Conservation (phyloP, 2,329 filamentous ascomycete species). For the Cladophialophora immunda region DNA sequence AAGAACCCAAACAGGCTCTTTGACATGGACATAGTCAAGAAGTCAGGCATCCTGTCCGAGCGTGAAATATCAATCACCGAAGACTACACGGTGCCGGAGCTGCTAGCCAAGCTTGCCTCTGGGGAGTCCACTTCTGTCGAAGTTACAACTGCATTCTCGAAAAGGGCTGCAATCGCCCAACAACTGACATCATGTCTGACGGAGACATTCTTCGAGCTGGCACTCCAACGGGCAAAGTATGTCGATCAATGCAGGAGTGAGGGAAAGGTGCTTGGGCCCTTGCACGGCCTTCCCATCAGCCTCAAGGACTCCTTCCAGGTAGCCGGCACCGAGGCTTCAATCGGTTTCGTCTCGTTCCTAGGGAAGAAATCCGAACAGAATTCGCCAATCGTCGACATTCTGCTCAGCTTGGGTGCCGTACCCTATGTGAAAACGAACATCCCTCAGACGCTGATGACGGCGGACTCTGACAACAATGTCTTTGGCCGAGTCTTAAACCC, state of each 20-base stretch:
- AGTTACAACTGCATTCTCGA: conserved; percentile 42
- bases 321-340: conserved; percentile 39
- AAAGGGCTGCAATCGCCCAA: conserved; percentile 42
- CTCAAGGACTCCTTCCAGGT: conserved; percentile 46
- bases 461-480: conserved; percentile 53
- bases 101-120: conserved; percentile 41
- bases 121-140: conserved; percentile 39
- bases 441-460: conserved; percentile 61
- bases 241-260: conserved; percentile 41
- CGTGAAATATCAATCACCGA: conserved; percentile 60
- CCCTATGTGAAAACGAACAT: conserved; percentile 62
- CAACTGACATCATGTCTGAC: conserved; percentile 44
- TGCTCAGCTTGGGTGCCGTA: conserved; percentile 56
- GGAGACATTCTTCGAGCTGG: conserved; percentile 44
- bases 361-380: conserved; percentile 43
- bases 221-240: conserved; percentile 41
- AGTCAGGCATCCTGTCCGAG: conserved; percentile 55
- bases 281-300: conserved; percentile 46
- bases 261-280: conserved; percentile 42
- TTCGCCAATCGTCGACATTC: conserved; percentile 45
- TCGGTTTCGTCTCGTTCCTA: conserved; percentile 50
- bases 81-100: conserved; percentile 53
- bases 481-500: conserved; percentile 55
- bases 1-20: conserved; percentile 37
- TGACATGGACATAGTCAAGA: conserved; percentile 48